These are phyloP conservation scores for Plectosphaerella cucumerina DNA, from an alignment of 2,329 filamentous ascomycete genomes.

Conservation along the genomic window DNA sequence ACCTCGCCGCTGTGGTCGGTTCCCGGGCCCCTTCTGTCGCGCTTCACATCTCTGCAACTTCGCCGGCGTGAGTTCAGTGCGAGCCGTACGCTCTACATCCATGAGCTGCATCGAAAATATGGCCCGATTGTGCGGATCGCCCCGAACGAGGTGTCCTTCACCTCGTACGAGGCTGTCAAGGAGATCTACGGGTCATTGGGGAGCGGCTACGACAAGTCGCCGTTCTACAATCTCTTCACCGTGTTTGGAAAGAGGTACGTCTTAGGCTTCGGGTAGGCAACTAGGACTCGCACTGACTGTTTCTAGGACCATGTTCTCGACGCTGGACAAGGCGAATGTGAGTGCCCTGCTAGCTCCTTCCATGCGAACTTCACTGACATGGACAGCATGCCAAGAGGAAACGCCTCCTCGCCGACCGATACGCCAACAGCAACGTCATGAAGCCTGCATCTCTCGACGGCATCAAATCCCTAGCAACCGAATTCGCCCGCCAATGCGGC, in stretches of 20 bases:
- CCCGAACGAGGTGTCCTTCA: constrained; percentile 57
- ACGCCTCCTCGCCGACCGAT: constrained; percentile 60
- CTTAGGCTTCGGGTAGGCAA: no score
- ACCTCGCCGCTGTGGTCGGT: constrained; percentile 34
- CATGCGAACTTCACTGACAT: no score
- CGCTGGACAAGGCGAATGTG: constrained; percentile 48
- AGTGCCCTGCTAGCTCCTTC: constrained; percentile 18
- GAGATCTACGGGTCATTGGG: constrained; percentile 60
- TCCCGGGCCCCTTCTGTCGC: constrained; percentile 44
- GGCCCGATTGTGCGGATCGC: constrained; percentile 54
- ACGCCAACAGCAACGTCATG: constrained; percentile 65
- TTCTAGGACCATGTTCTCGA: constrained; percentile 58
- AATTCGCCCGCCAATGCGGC: constrained; percentile 40
- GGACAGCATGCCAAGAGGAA: constrained; percentile 59
- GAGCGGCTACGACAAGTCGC: constrained; percentile 61
- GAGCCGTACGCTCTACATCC: constrained; percentile 49
- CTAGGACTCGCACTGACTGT: constrained; percentile 25
- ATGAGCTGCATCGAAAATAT: constrained; percentile 50
- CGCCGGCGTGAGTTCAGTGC: constrained; percentile 54
- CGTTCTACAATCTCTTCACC: constrained; percentile 59
- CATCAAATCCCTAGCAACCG: constrained; percentile 51
- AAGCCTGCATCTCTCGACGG: constrained; percentile 49
- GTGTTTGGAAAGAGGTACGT: constrained; percentile 27
- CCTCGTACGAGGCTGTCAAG: constrained; percentile 50
- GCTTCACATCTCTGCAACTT: constrained; percentile 45